A percentile compares a stretch with the other conserved stretches of the same genome.
Conservation (phyloP, 2,329 filamentous ascomycete genomes). For the Exophiala bonariae region DNA sequence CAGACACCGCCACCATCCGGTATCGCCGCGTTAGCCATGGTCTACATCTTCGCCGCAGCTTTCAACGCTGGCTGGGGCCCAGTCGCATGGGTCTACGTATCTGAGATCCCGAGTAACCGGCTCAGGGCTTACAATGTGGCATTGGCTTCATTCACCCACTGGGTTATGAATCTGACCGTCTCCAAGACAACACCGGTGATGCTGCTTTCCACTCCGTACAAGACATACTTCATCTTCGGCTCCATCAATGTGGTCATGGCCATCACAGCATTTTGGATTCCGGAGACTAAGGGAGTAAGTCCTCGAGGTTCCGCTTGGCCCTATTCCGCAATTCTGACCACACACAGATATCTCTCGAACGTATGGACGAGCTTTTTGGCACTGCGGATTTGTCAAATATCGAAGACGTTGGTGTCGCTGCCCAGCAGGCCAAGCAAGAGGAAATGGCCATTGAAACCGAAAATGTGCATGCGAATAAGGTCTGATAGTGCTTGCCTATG, state of each 20-base stretch:
- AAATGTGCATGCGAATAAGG: too few relatives aligned
- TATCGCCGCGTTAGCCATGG: slow-evolving; percentile 69
- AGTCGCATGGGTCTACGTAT: slow-evolving; percentile 71
- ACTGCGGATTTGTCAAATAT: slow-evolving; percentile 16
- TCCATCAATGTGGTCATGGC: slow-evolving; percentile 67
- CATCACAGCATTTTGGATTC: slow-evolving; percentile 67
- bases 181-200: slow-evolving; percentile 53
- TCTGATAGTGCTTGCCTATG: too few relatives aligned
- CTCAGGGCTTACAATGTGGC: slow-evolving; percentile 67
- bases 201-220: slow-evolving; percentile 58
- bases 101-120: slow-evolving; percentile 68
- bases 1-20: slow-evolving; percentile 61
- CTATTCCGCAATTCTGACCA: neutral
- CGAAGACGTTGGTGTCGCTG: too few relatives aligned
- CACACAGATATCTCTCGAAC: slow-evolving; percentile 47
- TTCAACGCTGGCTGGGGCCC: slow-evolving; percentile 70
- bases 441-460: too few relatives aligned
- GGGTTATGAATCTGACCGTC: slow-evolving; percentile 74
- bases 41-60: slow-evolving; percentile 71
- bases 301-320: neutral
- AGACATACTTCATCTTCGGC: slow-evolving; percentile 68
- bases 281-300: slow-evolving; percentile 66
- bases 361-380: slow-evolving; percentile 67
- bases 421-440: too few relatives aligned
- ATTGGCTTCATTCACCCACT: slow-evolving; percentile 67